Conservation (phyloP, 2,329 filamentous ascomycete genomes). For the Penicillium sp. region DNA sequence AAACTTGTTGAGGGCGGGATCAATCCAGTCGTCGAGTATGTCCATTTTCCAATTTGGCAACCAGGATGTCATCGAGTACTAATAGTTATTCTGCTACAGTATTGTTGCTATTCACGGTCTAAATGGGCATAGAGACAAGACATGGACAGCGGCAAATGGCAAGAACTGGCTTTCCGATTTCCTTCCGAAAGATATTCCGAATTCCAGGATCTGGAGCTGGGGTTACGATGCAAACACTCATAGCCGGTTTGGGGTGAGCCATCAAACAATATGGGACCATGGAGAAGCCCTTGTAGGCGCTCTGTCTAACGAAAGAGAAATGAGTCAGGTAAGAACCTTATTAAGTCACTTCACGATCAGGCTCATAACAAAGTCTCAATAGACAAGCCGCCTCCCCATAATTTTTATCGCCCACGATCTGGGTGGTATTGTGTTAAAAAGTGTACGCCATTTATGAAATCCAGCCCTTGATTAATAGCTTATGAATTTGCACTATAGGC, state of each 20-base stretch:
- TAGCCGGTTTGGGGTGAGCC: not conserved
- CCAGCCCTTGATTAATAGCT: not conserved
- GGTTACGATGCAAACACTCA: constrained; percentile 22
- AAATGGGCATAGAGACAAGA: constrained; percentile 20
- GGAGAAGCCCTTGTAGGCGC: constrained; percentile 7
- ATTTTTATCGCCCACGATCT: constrained; percentile 33
- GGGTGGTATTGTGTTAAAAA: constrained; percentile 30
- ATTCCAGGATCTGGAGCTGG: constrained; percentile 16
- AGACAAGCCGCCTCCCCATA: constrained; percentile 25
- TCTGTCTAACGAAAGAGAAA: constrained; percentile 7
- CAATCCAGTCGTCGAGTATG: no score
- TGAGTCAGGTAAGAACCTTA: not conserved
- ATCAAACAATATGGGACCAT: not conserved
- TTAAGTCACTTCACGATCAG: not conserved
- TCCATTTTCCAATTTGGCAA: no score
- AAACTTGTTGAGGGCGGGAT: no score
- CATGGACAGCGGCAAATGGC: constrained; percentile 22
- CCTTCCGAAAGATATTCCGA: constrained; percentile 13
- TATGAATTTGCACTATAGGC: constrained; percentile 4
- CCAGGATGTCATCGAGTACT: no score
- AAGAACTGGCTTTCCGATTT: constrained; percentile 21
- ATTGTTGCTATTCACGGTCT: constrained; percentile 26
- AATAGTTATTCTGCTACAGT: not conserved
- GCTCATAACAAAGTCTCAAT: not conserved
- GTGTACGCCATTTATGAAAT: constrained; percentile 16